Base-by-base conservation (phyloP, 1,139 yeast species). In the Saccharomyces hybrid region DNA sequence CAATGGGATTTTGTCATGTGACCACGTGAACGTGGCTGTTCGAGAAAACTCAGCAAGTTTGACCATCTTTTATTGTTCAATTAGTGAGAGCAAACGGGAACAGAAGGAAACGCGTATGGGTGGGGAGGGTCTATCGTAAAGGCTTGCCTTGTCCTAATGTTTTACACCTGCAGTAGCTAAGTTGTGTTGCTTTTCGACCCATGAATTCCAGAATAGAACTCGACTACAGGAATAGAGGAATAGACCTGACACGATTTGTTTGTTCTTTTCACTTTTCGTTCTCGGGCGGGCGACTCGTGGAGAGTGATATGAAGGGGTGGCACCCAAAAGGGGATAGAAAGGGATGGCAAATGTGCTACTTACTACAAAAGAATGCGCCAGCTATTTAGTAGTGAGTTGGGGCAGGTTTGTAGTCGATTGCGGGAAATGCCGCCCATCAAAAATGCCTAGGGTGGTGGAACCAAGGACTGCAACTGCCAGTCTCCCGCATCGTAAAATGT, bases 1-100 rank as follows among this genome's bases (percentile, higher is more conserved):
- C 56, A 82, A 72, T 27, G 96, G 96, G 57, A 84, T 75, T 53
- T 79, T 73, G 64, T 84, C 88, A 65, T 78, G 82, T 55, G 96
- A 88, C 98, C 98, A 93, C 52, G 98, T 96, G 73, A 93, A 89
- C 42, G 96, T 85, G 51, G 97, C 90, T 16, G 97, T 88, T 63
- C 91, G 80, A 61, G 82, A 78, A 66, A 89, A 84, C 72, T 90
- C 96, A 71, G 83, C 82, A 64, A 93, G 78, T 73, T 88, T 89
- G 64, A 89, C 95, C 95, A 87, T 87, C 54, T 46, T 31, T 48
- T 48, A 48, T 48, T 48, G 54, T 52, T 52, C 12, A 27, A 9
- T 42, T 38, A 21, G 44, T 16, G 42, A 49, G 46, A 47, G 52
- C 46, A 47, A 46, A 52, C 51, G 46, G 42, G 32, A 49, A 27